A percentile compares a stretch with the other conserved stretches of the same genome.
phyloP scores from a whole-genome alignment of 106 monocot genomes.

The Hemerocallis citrina region DNA sequence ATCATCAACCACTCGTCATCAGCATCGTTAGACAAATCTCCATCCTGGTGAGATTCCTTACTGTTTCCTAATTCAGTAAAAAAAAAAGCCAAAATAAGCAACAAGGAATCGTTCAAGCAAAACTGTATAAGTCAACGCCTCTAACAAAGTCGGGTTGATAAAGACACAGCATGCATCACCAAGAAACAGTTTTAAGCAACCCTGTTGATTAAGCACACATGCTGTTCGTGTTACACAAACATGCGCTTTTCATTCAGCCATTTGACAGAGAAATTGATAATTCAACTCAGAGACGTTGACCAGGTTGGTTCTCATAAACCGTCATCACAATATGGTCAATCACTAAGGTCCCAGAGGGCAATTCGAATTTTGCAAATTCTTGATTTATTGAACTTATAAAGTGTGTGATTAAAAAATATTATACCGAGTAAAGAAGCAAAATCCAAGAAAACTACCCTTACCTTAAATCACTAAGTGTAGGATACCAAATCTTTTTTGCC shows the following conservation, averaged over 20 bases:
- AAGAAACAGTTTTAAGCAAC: conserved; percentile 7
- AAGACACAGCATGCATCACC: neutral
- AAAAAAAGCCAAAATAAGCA: neutral
- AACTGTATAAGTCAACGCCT: neutral
- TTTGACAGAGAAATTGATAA: neutral
- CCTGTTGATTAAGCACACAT: neutral
- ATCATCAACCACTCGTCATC: conserved; percentile 69
- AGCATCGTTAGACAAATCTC: conserved; percentile 12
- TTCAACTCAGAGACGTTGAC: neutral
- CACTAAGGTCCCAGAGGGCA: no score
- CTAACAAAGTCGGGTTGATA: neutral
- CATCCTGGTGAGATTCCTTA: conserved; percentile 14
- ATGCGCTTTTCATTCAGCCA: no score
- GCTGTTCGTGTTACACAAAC: no score
- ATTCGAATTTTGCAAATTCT: no score
- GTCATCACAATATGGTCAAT: no score
- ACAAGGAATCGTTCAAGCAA: neutral
- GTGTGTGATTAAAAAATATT: no score
- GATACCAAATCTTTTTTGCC: no score
- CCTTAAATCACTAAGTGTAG: no score
- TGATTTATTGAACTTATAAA: no score
- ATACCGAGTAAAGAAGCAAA: no score
- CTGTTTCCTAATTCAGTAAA: conserved; percentile 11
- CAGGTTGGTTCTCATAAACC: neutral
- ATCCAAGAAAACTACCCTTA: no score